These are phyloP conservation scores for Podospora comata DNA, from an alignment of 495 filamentous ascomycete genomes.

Conservation along the genomic window DNA sequence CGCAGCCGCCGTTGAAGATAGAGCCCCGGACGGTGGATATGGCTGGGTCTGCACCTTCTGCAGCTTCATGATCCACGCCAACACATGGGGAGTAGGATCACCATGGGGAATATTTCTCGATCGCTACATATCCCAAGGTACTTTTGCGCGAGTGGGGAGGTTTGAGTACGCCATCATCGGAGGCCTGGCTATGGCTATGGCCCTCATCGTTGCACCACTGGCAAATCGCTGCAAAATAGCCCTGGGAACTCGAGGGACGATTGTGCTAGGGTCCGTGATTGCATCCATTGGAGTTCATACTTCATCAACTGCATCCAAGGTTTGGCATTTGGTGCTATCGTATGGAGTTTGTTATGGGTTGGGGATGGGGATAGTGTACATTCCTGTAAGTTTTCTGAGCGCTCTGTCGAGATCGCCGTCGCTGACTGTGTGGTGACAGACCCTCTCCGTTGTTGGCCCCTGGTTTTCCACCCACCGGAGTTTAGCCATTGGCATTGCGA, in stretches of 20 bases:
- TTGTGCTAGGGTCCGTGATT: conserved; percentile 55
- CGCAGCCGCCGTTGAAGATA: neutral
- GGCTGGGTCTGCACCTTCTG: conserved; percentile 56
- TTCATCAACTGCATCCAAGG: conserved; percentile 54
- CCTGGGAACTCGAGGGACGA: conserved; percentile 49
- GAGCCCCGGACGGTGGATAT: conserved; percentile 55
- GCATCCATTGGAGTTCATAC: conserved; percentile 53
- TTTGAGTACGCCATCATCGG: conserved; percentile 65
- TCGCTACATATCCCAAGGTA: conserved; percentile 54
- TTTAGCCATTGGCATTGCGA: conserved; percentile 65
- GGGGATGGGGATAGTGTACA: conserved; percentile 72
- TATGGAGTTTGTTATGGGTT: conserved; percentile 69
- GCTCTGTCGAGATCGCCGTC: neutral
- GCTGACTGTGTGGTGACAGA: neutral
- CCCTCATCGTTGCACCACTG: conserved; percentile 56
- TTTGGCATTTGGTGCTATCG: conserved; percentile 67
- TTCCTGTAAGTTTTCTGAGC: conserved; percentile 32
- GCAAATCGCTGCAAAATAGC: conserved; percentile 52
- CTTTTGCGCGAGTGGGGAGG: conserved; percentile 55
- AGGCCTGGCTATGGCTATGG: conserved; percentile 61
- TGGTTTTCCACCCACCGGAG: conserved; percentile 65
- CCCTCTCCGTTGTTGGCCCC: conserved; percentile 62
- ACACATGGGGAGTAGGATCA: conserved; percentile 58
- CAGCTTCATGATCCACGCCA: conserved; percentile 50
- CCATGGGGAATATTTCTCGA: conserved; percentile 56